Percentiles rank a stretch among this genome's conserved stretches.
phyloP scores from a whole-genome alignment of 2,329 filamentous ascomycete species.

The Kalaharituber pfeilii region DNA sequence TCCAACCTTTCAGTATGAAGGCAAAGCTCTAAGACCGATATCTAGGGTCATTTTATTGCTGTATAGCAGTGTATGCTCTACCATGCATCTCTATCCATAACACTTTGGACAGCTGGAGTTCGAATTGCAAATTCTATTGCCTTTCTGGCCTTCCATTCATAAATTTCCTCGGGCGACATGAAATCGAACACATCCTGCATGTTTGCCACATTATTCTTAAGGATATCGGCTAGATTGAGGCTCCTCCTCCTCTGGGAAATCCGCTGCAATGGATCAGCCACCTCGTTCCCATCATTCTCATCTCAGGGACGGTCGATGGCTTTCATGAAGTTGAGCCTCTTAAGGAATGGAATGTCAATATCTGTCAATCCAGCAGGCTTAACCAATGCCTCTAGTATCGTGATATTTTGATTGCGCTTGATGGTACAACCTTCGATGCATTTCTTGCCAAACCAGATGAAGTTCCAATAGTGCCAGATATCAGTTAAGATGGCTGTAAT shows the following conservation, averaged over 20 bases:
- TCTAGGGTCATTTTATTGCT: constrained; percentile 17
- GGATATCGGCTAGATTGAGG: too few species aligned
- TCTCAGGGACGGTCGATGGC: too few species aligned
- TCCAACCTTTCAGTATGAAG: neutral
- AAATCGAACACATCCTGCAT: neutral
- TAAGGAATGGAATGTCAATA: too few species aligned
- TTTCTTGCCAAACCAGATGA: neutral
- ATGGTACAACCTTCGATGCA: too few species aligned
- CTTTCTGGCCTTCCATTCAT: neutral
- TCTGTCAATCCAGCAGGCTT: too few species aligned
- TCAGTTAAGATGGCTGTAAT: neutral
- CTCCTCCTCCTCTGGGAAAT: too few species aligned
- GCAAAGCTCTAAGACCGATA: neutral
- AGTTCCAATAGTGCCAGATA: neutral
- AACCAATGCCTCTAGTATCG: too few species aligned
- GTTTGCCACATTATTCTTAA: neutral
- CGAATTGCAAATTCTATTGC: constrained; percentile 16
- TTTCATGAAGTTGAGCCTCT: too few species aligned
- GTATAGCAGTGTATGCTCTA: neutral
- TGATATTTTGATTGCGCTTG: too few species aligned
- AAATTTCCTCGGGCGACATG: neutral
- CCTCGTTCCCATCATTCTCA: too few species aligned
- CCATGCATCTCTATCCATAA: neutral
- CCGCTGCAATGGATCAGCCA: too few species aligned
- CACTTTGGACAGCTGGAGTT: too few species aligned